Percentiles rank a stretch among this genome's conserved stretches.
These are phyloP conservation scores for Albifimbria verrucaria DNA, from an alignment of 2,329 filamentous ascomycete species.

Conservation along the genomic window DNA sequence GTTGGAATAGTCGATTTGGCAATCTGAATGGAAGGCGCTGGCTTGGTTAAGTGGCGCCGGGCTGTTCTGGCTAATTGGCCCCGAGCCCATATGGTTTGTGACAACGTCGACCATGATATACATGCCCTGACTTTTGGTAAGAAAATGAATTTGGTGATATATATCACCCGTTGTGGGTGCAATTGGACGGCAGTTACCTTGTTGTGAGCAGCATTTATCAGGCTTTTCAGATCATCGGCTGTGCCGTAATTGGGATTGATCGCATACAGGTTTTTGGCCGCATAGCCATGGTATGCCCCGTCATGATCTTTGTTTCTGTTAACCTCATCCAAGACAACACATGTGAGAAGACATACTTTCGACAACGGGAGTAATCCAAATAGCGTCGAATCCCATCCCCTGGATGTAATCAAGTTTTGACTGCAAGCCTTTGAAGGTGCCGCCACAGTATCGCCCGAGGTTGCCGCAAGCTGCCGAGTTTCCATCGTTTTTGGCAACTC, in stretches of 20 bases:
- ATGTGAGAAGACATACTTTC: slow-evolving; percentile 27
- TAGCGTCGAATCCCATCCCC: slow-evolving; percentile 56
- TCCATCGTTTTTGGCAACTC: slow-evolving; percentile 43
- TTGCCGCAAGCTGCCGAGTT: slow-evolving; percentile 42
- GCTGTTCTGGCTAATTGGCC: slow-evolving; percentile 42
- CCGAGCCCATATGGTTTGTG: slow-evolving; percentile 54
- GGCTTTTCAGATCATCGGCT: slow-evolving; percentile 52
- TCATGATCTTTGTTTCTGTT: slow-evolving; percentile 24
- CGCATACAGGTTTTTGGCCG: slow-evolving; percentile 45
- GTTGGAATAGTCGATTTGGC: slow-evolving; percentile 53
- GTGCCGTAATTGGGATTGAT: slow-evolving; percentile 60
- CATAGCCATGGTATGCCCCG: slow-evolving; percentile 55
- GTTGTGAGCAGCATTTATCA: slow-evolving; percentile 53
- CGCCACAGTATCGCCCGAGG: slow-evolving; percentile 54
- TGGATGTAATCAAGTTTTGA: slow-evolving; percentile 61
- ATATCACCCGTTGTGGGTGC: no score
- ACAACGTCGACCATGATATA: slow-evolving; percentile 63
- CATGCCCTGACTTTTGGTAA: slow-evolving; percentile 27
- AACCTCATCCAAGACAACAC: background rate
- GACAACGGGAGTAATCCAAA: slow-evolving; percentile 59
- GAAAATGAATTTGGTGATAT: no score
- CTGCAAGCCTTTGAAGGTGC: slow-evolving; percentile 56
- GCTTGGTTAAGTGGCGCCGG: slow-evolving; percentile 46
- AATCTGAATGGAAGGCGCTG: slow-evolving; percentile 60
- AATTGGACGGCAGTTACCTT: slow-evolving; percentile 39